phyloP scores from a whole-genome alignment of 2,329 filamentous ascomycete genomes.

The Biscogniauxia mediterranea region DNA sequence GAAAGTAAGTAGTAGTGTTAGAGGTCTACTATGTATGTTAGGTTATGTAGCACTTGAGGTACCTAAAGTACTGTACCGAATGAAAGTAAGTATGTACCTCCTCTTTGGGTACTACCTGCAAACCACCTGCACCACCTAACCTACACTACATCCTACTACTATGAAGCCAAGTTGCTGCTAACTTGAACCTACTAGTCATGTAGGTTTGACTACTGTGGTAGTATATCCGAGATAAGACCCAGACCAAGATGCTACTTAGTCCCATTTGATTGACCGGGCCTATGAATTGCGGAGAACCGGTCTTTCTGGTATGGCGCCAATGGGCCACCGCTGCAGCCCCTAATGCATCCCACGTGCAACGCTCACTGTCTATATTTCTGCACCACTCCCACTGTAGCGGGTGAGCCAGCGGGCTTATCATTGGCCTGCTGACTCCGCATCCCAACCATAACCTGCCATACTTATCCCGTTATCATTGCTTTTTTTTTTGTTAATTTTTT shows the following conservation, averaged over 20 bases:
- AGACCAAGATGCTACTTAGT: neutral
- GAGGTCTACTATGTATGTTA: too few species aligned
- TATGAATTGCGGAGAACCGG: neutral
- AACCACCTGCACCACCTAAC: neutral
- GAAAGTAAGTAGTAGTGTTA: neutral
- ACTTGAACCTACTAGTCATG: neutral
- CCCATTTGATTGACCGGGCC: neutral
- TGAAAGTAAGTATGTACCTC: too few species aligned
- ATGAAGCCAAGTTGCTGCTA: too few species aligned
- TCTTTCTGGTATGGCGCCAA: neutral
- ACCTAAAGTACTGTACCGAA: neutral
- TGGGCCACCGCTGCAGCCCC: neutral
- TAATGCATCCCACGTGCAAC: constrained; percentile 2
- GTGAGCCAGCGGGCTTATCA: neutral
- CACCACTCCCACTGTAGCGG: neutral
- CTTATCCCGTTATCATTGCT: neutral
- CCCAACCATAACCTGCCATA: too few species aligned
- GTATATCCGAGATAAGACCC: constrained; percentile 6
- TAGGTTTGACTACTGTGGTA: neutral
- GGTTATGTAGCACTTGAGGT: too few species aligned
- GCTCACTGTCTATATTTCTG: neutral
- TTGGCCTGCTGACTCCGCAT: neutral
- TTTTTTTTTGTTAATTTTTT: too few species aligned
- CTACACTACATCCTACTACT: too few species aligned
- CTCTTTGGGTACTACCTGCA: too few species aligned